Evolutionary conservation across 345 rosid species (phyloP).

Genomic region (Chamaenerion angustifolium): DNA sequence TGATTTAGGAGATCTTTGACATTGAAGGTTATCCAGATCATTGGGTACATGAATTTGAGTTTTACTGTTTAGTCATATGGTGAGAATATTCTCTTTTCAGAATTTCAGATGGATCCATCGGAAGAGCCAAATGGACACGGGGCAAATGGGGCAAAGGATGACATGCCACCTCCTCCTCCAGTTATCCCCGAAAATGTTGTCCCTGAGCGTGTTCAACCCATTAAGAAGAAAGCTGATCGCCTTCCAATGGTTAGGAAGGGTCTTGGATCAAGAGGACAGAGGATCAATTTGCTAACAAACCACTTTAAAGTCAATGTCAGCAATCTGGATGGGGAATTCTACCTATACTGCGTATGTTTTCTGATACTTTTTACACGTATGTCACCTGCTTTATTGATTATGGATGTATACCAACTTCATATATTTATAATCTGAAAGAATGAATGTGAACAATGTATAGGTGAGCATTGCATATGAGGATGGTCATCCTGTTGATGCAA

Average conservation of each 20-base stretch:
- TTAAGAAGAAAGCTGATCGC: constrained; percentile 18
- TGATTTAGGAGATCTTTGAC: too few species aligned
- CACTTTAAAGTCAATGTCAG: constrained; percentile 30
- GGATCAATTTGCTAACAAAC: constrained; percentile 17
- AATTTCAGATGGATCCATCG: constrained; percentile 6
- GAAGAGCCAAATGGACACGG: constrained; percentile 9
- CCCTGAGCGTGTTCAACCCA: constrained; percentile 11
- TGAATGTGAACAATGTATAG: constrained; percentile 7
- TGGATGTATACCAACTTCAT: too few species aligned
- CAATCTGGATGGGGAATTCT: constrained; percentile 22
- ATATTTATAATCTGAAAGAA: background rate
- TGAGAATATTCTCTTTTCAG: background rate
- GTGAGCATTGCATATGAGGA: constrained; percentile 29
- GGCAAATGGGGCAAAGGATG: constrained; percentile 2
- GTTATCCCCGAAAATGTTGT: constrained; percentile 19
- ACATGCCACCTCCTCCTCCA: constrained; percentile 14
- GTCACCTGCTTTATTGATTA: background rate
- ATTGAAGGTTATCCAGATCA: too few species aligned
- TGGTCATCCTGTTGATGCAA: constrained; percentile 28
- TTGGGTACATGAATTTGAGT: too few species aligned
- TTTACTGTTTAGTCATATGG: too few species aligned
- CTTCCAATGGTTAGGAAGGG: constrained; percentile 27
- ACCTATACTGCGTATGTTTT: constrained; percentile 25
- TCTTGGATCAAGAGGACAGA: constrained; percentile 26
- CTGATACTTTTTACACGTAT: background rate